Evolutionary conservation across 371 early-diverging fungal species (phyloP), one percentile per base, ranked within the genome.

Genomic region (Polyrhizophydium stewartii): DNA sequence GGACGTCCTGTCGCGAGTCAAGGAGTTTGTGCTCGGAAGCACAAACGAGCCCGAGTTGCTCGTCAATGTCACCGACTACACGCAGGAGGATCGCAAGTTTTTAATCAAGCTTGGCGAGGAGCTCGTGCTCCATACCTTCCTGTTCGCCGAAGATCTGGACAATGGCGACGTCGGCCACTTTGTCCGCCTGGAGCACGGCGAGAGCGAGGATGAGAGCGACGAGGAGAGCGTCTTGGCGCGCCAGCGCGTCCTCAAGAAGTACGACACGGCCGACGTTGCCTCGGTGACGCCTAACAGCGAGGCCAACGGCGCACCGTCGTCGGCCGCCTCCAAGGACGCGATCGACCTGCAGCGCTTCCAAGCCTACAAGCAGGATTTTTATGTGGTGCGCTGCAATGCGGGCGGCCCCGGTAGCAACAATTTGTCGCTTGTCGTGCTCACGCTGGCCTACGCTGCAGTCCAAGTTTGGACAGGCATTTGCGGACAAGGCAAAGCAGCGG

Each of bases 161-260:
- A 71, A 64, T 53, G 66, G 64, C 16, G 32, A 30, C 47, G 63
- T 21, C 50, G 56, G 47, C 35, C 67, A 67, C 47, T 62, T 63
- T 30, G 56, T 75, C 22, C 51, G 58, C 22, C 53, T 82, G 25
- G 76, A 65, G 12, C 70, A 63, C 60, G 63, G 60, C 41, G 71
- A 63, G 2, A 85, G 78, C 22, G 86, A 81, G 41, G 81, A 81
- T 13, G 81, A 78, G 47, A 71, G 70, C 27, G 84, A 81, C 40
- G 79, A 67, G 41, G 81, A 83, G 60, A 81, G 87, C 19, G 67
- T 80, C 43, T 82, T 79, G 30, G 89, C 91, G 1, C 75, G 90
- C 30, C 78, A 82, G 55, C 78, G 89, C 31, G 82, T 89, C 0
- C 57, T 90, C 60, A 74, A 73, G 28, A 82, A 85, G 55, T 90